These are phyloP conservation scores for Erigeron canadensis DNA, from an alignment of 129 eudicot species.

Conservation along the genomic window DNA sequence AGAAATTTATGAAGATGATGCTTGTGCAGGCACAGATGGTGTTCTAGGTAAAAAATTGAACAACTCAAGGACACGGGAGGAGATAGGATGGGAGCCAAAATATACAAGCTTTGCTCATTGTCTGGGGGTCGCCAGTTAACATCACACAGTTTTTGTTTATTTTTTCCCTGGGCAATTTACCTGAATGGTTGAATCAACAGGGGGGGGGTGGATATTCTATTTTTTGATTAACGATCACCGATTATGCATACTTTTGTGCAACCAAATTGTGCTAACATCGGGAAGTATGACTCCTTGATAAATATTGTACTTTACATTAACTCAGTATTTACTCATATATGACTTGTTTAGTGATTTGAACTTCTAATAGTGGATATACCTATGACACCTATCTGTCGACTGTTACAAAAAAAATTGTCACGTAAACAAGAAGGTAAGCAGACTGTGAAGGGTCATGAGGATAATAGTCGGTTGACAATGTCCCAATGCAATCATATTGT, in stretches of 20 bases:
- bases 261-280: conserved; percentile 6
- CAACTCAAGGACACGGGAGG: conserved; percentile 73
- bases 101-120: conserved; percentile 77
- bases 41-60: conserved; percentile 80
- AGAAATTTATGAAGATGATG: not conserved
- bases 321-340: no score
- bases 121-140: conserved; percentile 56
- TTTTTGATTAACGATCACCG: conserved; percentile 9
- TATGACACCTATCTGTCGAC: no score
- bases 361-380: no score
- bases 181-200: conserved; percentile 23
- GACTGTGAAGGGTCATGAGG: no score
- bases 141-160: not conserved
- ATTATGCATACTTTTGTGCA: conserved; percentile 17
- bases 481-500: no score
- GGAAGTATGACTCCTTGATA: not conserved
- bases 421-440: no score
- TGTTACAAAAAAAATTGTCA: no score
- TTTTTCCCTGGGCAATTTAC: not conserved
- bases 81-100: conserved; percentile 88
- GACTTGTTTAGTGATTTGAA: not conserved
- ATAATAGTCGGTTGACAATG: no score
- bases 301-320: not conserved
- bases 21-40: conserved; percentile 64
- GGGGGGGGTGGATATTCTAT: conserved; percentile 21